Conservation (phyloP, 2,329 filamentous ascomycete species). For the Paracorniculantispora psalliotae region DNA sequence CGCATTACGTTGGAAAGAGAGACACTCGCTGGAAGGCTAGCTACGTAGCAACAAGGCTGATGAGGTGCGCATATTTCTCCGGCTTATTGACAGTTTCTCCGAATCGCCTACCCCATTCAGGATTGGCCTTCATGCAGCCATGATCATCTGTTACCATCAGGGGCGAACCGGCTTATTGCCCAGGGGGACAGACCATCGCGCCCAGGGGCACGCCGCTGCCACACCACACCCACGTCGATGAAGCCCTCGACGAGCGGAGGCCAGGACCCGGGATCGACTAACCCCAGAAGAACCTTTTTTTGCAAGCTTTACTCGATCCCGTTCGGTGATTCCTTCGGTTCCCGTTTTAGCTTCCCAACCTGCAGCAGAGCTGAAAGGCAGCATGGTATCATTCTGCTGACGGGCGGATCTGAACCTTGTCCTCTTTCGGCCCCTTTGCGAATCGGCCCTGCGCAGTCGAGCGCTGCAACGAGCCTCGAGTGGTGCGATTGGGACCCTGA, state of each 20-base stretch:
- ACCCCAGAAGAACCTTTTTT: neutral
- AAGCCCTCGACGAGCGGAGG: neutral
- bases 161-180: neutral
- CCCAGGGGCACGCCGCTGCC: neutral
- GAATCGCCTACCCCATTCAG: neutral
- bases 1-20: neutral
- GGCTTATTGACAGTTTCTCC: slow-evolving; percentile 7
- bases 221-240: neutral
- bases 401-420: neutral
- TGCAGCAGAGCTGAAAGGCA: slow-evolving; percentile 8
- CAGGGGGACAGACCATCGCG: neutral
- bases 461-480: too few relatives aligned
- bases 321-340: slow-evolving; percentile 5
- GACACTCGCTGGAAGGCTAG: neutral
- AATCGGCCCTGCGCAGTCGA: neutral
- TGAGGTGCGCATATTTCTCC: neutral
- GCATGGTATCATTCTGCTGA: neutral
- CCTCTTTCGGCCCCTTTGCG: neutral
- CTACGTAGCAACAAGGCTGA: neutral
- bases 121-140: neutral
- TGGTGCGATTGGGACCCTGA: neutral
- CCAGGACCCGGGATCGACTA: neutral
- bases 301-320: slow-evolving; percentile 1
- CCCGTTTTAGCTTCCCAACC: neutral
- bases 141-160: slow-evolving; percentile 1